Evolutionary conservation across 129 eudicot species (phyloP).

Genomic region (Lactuca saligna): DNA sequence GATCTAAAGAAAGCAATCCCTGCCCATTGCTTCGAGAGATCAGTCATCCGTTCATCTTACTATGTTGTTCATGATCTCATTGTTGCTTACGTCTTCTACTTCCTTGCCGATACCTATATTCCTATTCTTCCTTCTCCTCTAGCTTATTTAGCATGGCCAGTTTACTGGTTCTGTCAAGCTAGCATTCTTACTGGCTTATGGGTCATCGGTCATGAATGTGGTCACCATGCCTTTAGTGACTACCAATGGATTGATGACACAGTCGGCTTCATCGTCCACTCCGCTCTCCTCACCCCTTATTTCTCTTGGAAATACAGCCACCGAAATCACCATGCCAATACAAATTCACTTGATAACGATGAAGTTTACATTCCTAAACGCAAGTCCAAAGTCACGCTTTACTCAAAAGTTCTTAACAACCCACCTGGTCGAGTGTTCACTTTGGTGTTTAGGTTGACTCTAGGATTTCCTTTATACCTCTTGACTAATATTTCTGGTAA

Average conservation of each 20-base stretch:
- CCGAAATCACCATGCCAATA: slow-evolving; percentile 32
- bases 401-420: slow-evolving; percentile 35
- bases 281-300: slow-evolving; percentile 32
- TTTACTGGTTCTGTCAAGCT: slow-evolving; percentile 37
- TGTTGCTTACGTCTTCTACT: background rate
- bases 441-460: slow-evolving; percentile 26
- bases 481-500: slow-evolving; percentile 35
- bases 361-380: slow-evolving; percentile 30
- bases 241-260: slow-evolving; percentile 4
- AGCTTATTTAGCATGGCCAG: slow-evolving; percentile 33
- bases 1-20: slow-evolving; percentile 44
- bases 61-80: background rate
- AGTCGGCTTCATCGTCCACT: slow-evolving; percentile 34
- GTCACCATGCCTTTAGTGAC: too few species aligned
- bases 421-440: slow-evolving; percentile 41
- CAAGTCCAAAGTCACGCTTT: slow-evolving; percentile 23
- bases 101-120: slow-evolving; percentile 26
- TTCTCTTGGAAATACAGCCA: slow-evolving; percentile 41
- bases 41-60: slow-evolving; percentile 28
- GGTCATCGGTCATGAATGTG: slow-evolving; percentile 15
- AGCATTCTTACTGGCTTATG: slow-evolving; percentile 37
- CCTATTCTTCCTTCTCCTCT: slow-evolving; percentile 25
- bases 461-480: slow-evolving; percentile 35
- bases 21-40: slow-evolving; percentile 31
- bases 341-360: too few species aligned